phyloP scores from a whole-genome alignment of 2,329 filamentous ascomycete species.

The Beauveria varroae region DNA sequence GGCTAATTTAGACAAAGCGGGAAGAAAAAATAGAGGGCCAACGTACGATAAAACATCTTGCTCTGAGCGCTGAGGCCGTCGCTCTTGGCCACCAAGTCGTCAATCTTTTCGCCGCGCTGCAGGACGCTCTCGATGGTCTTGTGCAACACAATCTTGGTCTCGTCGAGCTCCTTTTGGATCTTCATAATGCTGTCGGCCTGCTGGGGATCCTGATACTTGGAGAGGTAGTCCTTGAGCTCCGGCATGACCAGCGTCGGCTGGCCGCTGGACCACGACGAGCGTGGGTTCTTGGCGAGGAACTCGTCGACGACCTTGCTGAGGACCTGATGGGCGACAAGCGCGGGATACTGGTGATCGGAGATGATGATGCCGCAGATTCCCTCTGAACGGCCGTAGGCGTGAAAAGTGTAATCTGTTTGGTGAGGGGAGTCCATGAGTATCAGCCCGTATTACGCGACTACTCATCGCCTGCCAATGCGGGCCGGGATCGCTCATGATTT shows the following conservation, averaged over 20 bases:
- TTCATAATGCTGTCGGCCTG: constrained; percentile 89
- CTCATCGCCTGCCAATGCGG: neutral
- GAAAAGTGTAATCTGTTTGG: constrained; percentile 63
- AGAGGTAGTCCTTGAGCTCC: constrained; percentile 68
- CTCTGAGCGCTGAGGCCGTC: constrained; percentile 84
- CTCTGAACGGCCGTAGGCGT: constrained; percentile 68
- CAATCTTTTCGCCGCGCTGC: constrained; percentile 93
- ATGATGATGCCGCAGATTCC: constrained; percentile 73
- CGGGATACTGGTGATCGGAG: constrained; percentile 66
- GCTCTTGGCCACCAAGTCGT: constrained; percentile 87
- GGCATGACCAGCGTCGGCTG: constrained; percentile 54
- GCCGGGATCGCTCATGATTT: constrained; percentile 15
- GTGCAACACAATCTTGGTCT: constrained; percentile 94
- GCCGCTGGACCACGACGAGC: constrained; percentile 55
- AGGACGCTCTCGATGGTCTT: constrained; percentile 88
- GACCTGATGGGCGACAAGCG: constrained; percentile 76
- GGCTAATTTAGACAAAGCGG: too few relatives aligned
- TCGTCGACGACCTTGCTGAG: constrained; percentile 83
- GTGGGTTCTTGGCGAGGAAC: constrained; percentile 70
- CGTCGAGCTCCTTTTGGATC: constrained; percentile 94
- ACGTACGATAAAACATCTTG: constrained; percentile 92
- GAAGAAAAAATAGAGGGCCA: neutral
- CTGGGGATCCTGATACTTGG: constrained; percentile 74
- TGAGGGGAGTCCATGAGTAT: neutral
- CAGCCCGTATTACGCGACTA: neutral